Evolutionary conservation across 805 yeast species (phyloP), one percentile per base, ranked within the genome.

Genomic region (Candida krabiensis): DNA sequence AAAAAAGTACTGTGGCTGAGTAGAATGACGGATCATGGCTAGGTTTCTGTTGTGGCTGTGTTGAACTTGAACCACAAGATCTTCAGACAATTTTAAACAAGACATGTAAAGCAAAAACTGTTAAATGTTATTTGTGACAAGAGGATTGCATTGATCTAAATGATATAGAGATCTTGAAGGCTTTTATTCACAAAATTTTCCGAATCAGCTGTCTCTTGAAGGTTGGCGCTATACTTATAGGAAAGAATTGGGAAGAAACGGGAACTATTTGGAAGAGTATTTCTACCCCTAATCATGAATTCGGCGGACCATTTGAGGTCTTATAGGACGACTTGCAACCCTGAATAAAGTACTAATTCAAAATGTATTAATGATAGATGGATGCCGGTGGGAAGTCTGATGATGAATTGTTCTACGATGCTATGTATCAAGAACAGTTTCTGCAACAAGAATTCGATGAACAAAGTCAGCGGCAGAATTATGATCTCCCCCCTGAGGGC

Each of bases 341-440:
- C 7, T 5, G 19, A 30, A 15, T 29, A 16, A 9, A 14, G 16
- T 45, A 45, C 49, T 45, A 45, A 45, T 36, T 9, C 8, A 11
- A 12, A 7, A 18, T 24, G 33, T 8, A 16, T 11, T 5, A 11
- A 13, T 8, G n/a, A 9, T 40, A 46, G 47, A 42, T 44, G 45
- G 36, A 38, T 9, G 38, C 24, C 18, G 21, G 27, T 22, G 39
- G 9, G 16, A 40, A 42, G 17, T 35, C 41, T 8, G 44, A 41
- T 11, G 50, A 37, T 19, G 31, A 39, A 17, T 35, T 37, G 22
- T 38, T 35, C 19, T 46, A 46, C 31, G 50, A 35, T 30, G 43
- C 46, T 11, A 38, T 33, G 12, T 40, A 38, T 27, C 44, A 38
- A 11, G 42, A 42, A 15, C 44, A 39, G 27, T 28, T 35, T 18